Base-by-base conservation (phyloP, 768 basidiomycete species). In the Mycena polygramma region DNA sequence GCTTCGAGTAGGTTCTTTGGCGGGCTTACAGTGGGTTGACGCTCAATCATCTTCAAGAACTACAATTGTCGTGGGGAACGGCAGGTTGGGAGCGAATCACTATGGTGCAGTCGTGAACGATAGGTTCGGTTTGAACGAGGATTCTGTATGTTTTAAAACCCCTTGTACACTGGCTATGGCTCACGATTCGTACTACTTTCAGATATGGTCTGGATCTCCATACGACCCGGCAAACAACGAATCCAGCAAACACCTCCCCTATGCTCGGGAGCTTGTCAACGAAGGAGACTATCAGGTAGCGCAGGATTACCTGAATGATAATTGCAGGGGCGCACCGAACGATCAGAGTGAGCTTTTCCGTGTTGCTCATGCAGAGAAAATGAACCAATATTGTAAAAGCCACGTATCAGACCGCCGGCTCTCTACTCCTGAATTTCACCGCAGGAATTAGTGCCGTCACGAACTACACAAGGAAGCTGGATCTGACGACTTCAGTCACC, bases 131-230 rank as follows among this genome's bases (percentile, higher is more conserved):
- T 48, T 68, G 30, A 68, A 68, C 11, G 66, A 68, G 48, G 66
- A 68, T 35, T 68, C 66, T 11, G 66, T 55, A 52, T 36, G 66
- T 35, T 26, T 35, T 17, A 1, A 15, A 54, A 22, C 22, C 22
- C 20, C 15, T 57, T n/a, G 22, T 2, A 37, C 14, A 4, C 3
- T 13, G 30, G 11, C 7, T n/a, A 61, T 17, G 4, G 41, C 41
- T 11, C 8, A 14, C 19, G 26, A 6, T 9, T 60, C 35, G 13
- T 48, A 26, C 17, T 24, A 7, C 15, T 22, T 20, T 35, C 9
- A 68, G 66, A 68, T 68, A 43, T 68, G 66, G 66, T 61, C 66
- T 1, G 66, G 66, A 26, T 68, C 66, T 9, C 66, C 66, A 14
- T 68, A 68, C 30, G 59, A 68, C 26, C 66, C 66, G 5, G 66